Conservation (phyloP, 768 basidiomycete genomes). For the Flagelloscypha sp. region DNA sequence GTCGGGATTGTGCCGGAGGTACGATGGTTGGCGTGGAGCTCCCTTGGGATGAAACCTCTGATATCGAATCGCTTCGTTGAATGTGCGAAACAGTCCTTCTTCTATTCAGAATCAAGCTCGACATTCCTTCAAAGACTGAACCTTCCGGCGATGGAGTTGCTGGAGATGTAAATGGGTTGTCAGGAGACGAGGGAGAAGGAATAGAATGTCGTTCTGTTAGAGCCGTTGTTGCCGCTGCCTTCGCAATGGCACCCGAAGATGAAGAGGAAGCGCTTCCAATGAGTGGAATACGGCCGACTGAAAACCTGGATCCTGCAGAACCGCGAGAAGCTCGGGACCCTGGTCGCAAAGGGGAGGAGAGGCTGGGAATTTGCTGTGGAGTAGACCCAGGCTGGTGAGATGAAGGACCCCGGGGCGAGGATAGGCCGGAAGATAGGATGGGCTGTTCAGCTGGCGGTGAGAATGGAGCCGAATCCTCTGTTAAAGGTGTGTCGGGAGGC, state of each 20-base stretch:
- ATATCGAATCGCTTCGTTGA: no score
- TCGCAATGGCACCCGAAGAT: slow-evolving; percentile 34
- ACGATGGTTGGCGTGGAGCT: no score
- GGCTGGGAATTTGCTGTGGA: slow-evolving; percentile 26
- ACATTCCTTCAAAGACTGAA: slow-evolving; percentile 54
- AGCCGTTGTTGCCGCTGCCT: slow-evolving; percentile 63
- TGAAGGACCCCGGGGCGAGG: slow-evolving; percentile 30
- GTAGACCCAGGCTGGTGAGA: slow-evolving; percentile 24
- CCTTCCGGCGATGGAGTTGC: slow-evolving; percentile 53
- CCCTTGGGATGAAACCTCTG: no score
- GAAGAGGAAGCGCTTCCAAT: slow-evolving; percentile 40
- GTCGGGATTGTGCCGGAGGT: slow-evolving; percentile 10
- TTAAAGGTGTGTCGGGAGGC: slow-evolving; percentile 9
- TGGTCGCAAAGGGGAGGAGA: slow-evolving; percentile 57
- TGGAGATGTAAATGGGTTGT: slow-evolving; percentile 21
- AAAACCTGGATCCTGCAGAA: slow-evolving; percentile 63
- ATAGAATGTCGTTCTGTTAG: slow-evolving; percentile 47
- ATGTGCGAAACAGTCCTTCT: no score
- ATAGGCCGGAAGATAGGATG: slow-evolving; percentile 26
- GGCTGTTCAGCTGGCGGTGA: slow-evolving; percentile 6
- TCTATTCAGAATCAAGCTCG: slow-evolving; percentile 32
- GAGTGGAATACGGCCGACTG: slow-evolving; percentile 51
- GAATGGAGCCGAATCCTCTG: slow-evolving; percentile 11
- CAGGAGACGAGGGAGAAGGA: slow-evolving; percentile 36
- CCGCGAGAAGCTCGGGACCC: slow-evolving; percentile 65